Base-by-base conservation (phyloP, 2,329 filamentous ascomycete species). In the Diaporthe sp. region DNA sequence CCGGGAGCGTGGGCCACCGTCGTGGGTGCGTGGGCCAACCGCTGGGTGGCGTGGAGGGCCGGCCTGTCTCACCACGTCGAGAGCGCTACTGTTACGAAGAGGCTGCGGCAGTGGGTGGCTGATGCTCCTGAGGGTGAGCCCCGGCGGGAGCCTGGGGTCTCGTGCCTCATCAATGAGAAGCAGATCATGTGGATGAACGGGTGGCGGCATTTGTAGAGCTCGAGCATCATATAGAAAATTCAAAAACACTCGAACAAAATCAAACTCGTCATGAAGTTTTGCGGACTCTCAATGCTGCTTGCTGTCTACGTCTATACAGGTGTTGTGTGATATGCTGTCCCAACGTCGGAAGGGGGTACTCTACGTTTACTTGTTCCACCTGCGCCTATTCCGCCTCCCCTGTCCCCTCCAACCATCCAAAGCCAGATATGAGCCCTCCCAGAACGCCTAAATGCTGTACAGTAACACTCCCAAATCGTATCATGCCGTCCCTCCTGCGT, bases 131-230 rank as follows among this genome's bases (percentile, higher is more conserved):
- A 76, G 8, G 84, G 82, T 4, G 80, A 82, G 58, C 70, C 75
- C 37, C 82, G 83, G 53, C 80, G 77, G 63, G 86, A 90, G 79
- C 83, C 83, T 17, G 89, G 89, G 4, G 82, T 82, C 15, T 84
- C 85, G 31, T 91, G 90, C 79, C 84, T 91, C 75, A 88, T 91
- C 73, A 88, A 91, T 78, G 90, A 91, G 82, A 91, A 90, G 88
- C 89, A 91, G 79, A 88, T 91, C 77, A 85, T 91, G 82, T 89
- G 87, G 81, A 82, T 84, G 78, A 90, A 90, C 80, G 90, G 90
- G 39, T 91, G 89, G 89, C 89, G 87, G 76, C 90, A 91, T 82
- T 81, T 90, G 71, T 91, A 39, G 28, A 20, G 8, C 3, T 9
- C 17, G 20, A 25, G 13, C 49, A 68, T 47, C 28, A 68, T 3